Conservation (phyloP, 805 yeast genomes). For the Lipomyces lipofer region DNA sequence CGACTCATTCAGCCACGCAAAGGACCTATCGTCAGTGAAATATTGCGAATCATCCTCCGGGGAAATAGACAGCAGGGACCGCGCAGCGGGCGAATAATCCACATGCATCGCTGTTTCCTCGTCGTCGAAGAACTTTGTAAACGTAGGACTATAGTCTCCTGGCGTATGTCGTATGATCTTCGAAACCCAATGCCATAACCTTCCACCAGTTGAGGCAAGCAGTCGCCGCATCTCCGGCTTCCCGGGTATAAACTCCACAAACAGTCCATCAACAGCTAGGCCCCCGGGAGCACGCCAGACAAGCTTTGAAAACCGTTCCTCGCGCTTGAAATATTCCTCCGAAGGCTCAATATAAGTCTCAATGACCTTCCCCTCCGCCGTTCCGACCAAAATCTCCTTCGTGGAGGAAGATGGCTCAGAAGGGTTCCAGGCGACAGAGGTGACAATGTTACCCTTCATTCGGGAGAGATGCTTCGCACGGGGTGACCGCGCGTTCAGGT, state of each 20-base stretch:
- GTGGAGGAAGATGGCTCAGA: conserved; percentile 43
- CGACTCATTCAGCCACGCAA: conserved; percentile 52
- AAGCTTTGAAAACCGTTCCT: conserved; percentile 45
- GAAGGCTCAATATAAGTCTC: conserved; percentile 51
- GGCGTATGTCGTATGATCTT: conserved; percentile 26
- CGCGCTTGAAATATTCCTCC: conserved; percentile 47
- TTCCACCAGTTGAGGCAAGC: conserved; percentile 22
- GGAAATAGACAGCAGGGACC: conserved; percentile 16
- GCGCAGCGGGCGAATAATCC: conserved; percentile 18
- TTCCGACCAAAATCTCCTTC: conserved; percentile 53
- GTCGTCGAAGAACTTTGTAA: conserved; percentile 36
- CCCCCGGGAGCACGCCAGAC: conserved; percentile 44
- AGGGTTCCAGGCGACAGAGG: conserved; percentile 47
- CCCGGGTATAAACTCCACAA: conserved; percentile 27
- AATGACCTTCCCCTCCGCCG: conserved; percentile 49
- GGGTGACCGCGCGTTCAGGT: conserved; percentile 46
- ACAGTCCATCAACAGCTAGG: conserved; percentile 33
- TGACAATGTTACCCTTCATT: conserved; percentile 49
- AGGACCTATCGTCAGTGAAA: conserved; percentile 33
- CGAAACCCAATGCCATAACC: conserved; percentile 31
- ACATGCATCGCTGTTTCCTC: conserved; percentile 29
- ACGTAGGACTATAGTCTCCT: conserved; percentile 35
- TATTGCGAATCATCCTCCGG: conserved; percentile 32
- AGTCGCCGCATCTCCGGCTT: conserved; percentile 30
- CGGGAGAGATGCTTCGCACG: conserved; percentile 49